These are phyloP conservation scores for Myriosclerotinia duriaeana DNA, from an alignment of 2,329 filamentous ascomycete species.

Conservation along the genomic window DNA sequence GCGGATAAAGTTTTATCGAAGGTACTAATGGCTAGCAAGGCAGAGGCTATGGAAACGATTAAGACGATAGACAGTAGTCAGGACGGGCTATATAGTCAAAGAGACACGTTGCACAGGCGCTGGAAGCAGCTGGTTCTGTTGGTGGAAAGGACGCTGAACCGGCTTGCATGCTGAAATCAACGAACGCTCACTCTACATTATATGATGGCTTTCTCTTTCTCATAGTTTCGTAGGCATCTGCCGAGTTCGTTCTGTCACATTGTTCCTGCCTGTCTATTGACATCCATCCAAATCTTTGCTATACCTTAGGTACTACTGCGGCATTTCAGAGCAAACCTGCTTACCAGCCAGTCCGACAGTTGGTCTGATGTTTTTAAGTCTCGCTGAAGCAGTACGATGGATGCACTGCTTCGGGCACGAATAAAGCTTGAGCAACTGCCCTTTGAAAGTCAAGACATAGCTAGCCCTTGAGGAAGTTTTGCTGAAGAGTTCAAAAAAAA, in stretches of 20 bases:
- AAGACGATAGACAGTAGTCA: conserved; percentile 24
- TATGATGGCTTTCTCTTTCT: background rate
- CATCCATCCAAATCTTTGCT: background rate
- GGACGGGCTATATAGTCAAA: conserved; percentile 28
- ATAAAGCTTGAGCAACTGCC: background rate
- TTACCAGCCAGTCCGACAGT: background rate
- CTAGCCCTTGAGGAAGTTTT: background rate
- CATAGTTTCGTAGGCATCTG: background rate
- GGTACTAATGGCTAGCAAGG: conserved; percentile 27
- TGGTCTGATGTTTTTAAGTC: background rate
- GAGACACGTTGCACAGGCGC: conserved; percentile 29
- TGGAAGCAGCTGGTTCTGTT: conserved; percentile 35
- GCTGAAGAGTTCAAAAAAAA: background rate
- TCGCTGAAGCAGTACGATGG: background rate
- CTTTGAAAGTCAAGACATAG: background rate
- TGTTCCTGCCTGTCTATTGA: background rate
- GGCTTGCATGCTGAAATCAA: conserved; percentile 25
- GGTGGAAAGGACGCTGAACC: conserved; percentile 26
- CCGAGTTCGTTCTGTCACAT: background rate
- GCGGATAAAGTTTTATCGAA: conserved; percentile 45
- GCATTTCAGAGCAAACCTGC: background rate
- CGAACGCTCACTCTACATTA: background rate
- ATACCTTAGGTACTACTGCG: background rate
- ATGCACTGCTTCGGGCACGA: background rate
- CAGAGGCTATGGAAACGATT: conserved; percentile 25